Evolutionary conservation across 2,329 filamentous ascomycete species (phyloP).

Genomic region (Aspergillus pseudoglaucus): DNA sequence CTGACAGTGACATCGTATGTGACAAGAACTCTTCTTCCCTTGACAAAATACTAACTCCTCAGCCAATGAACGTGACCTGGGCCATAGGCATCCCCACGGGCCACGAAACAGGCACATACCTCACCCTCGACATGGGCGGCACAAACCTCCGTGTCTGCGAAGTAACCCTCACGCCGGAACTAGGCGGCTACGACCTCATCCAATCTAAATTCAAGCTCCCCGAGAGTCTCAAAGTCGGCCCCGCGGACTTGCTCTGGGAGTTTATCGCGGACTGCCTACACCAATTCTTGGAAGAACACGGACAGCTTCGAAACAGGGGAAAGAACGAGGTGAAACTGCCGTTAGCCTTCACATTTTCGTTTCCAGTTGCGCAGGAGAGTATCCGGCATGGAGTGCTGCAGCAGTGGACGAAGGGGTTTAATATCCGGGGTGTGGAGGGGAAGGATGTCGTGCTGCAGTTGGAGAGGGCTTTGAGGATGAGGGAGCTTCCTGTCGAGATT

Average conservation of each 20-base stretch:
- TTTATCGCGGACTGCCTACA: slow-evolving; percentile 79
- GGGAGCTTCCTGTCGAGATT: slow-evolving; percentile 73
- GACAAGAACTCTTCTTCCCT: neutral
- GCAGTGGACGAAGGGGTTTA: slow-evolving; percentile 88
- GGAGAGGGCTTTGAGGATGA: slow-evolving; percentile 61
- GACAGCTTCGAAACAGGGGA: slow-evolving; percentile 43
- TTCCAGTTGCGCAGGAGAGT: slow-evolving; percentile 76
- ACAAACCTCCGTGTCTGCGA: slow-evolving; percentile 86
- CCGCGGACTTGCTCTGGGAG: slow-evolving; percentile 73
- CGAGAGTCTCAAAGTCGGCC: slow-evolving; percentile 71
- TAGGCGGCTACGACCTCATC: slow-evolving; percentile 75
- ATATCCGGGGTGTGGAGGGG: slow-evolving; percentile 80
- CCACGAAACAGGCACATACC: slow-evolving; percentile 69
- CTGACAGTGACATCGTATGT: slow-evolving; percentile 80
- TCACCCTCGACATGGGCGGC: slow-evolving; percentile 84
- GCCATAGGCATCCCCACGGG: slow-evolving; percentile 75
- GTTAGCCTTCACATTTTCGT: slow-evolving; percentile 84
- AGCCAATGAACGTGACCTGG: slow-evolving; percentile 95
- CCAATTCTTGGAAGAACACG: slow-evolving; percentile 69
- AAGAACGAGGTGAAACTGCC: slow-evolving; percentile 45
- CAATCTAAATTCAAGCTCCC: slow-evolving; percentile 86
- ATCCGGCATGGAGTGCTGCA: slow-evolving; percentile 80
- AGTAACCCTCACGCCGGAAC: slow-evolving; percentile 69
- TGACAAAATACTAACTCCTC: neutral
- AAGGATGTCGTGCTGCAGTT: slow-evolving; percentile 78